A percentile compares a stretch with the other conserved stretches of the same genome.
These are phyloP conservation scores for Smittium mucronatum DNA, from an alignment of 371 early-diverging fungal genomes.

Conservation along the genomic window DNA sequence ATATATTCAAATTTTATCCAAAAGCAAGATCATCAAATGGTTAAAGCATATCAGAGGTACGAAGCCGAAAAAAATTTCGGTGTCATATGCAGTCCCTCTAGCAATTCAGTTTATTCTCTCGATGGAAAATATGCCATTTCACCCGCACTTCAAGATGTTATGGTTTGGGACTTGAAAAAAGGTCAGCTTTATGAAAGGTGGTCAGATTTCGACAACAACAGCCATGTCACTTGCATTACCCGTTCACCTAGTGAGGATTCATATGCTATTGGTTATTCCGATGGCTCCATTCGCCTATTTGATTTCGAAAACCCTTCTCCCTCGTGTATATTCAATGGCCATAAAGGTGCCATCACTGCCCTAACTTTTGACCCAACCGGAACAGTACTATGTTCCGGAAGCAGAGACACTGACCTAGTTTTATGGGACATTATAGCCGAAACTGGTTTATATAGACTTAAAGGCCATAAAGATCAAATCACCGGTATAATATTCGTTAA, in stretches of 20 bases:
- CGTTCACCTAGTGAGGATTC: conserved; percentile 46
- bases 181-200: conserved; percentile 57
- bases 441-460: conserved; percentile 71
- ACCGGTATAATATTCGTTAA: conserved; percentile 48
- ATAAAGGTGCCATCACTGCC: conserved; percentile 71
- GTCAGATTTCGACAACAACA: conserved; percentile 58
- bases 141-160: conserved; percentile 70
- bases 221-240: conserved; percentile 66
- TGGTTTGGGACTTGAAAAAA: conserved; percentile 75
- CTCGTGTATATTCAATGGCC: conserved; percentile 76
- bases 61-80: conserved; percentile 66
- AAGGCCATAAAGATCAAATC: conserved; percentile 89
- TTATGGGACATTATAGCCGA: conserved; percentile 91
- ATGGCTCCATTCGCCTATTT: conserved; percentile 34
- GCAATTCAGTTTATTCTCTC: conserved; percentile 56
- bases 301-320: conserved; percentile 33
- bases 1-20: too few relatives aligned
- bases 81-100: conserved; percentile 51
- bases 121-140: conserved; percentile 57
- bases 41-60: conserved; percentile 65
- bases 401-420: conserved; percentile 82
- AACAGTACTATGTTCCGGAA: conserved; percentile 75
- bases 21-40: too few relatives aligned
- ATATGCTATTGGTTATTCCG: conserved; percentile 67
- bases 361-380: conserved; percentile 66